phyloP scores from a whole-genome alignment of 2,329 filamentous ascomycete genomes.

The Exophiala xenobiotica region DNA sequence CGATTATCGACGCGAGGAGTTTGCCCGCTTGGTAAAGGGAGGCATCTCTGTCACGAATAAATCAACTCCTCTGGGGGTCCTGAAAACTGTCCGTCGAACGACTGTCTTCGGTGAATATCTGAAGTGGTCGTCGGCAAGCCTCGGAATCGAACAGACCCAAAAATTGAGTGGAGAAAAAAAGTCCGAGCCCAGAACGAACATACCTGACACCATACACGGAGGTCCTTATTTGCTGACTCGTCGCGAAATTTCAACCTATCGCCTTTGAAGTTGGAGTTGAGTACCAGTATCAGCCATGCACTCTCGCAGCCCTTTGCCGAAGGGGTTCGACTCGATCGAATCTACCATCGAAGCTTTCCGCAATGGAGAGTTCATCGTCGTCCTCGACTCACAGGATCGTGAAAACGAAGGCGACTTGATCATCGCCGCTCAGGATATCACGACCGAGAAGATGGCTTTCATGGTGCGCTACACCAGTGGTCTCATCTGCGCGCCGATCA shows the following conservation, averaged over 20 bases:
- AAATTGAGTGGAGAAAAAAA: neutral
- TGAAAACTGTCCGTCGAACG: too few relatives aligned
- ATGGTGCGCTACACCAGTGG: constrained; percentile 88
- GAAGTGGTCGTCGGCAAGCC: neutral
- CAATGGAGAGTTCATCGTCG: constrained; percentile 84
- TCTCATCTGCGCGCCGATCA: constrained; percentile 84
- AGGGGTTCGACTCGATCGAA: constrained; percentile 35
- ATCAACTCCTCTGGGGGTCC: too few relatives aligned
- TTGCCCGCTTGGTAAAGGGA: too few relatives aligned
- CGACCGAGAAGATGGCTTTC: constrained; percentile 90
- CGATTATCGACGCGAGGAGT: too few relatives aligned
- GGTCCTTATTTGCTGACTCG: too few relatives aligned
- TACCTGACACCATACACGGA: neutral
- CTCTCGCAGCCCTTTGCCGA: constrained; percentile 12
- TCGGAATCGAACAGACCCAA: neutral
- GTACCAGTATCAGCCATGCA: constrained; percentile 8
- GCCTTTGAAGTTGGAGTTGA: neutral
- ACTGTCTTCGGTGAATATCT: neutral
- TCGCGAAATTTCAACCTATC: too few relatives aligned
- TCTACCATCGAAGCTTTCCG: constrained; percentile 35
- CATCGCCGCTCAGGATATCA: constrained; percentile 82
- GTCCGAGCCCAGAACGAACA: neutral
- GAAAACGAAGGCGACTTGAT: constrained; percentile 99
- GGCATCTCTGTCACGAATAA: too few relatives aligned
- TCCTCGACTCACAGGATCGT: constrained; percentile 86